phyloP scores from a whole-genome alignment of 2,329 filamentous ascomycete species.

The Alternaria alternata region DNA sequence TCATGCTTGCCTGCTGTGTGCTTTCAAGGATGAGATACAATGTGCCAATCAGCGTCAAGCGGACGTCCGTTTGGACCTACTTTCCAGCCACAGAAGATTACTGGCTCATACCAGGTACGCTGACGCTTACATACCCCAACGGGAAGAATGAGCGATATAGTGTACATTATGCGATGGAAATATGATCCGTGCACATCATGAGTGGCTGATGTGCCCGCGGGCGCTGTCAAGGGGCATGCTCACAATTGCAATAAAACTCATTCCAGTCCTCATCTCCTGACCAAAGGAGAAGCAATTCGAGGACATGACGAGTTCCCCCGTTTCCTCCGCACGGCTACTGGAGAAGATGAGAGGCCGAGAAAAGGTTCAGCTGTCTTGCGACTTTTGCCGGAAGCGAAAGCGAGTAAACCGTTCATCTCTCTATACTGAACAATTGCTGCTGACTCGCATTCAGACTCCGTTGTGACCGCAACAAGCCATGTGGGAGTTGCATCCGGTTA shows the following conservation, averaged over 20 bases:
- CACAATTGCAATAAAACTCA: too few relatives aligned
- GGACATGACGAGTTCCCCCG: not conserved
- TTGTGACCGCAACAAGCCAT: not conserved
- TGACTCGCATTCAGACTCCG: not conserved
- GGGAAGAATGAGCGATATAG: not conserved
- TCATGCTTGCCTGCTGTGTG: not conserved
- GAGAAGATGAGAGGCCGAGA: constrained; percentile 1
- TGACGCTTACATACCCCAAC: not conserved
- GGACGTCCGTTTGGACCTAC: constrained; percentile 2
- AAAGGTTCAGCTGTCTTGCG: not conserved
- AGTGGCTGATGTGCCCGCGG: not conserved
- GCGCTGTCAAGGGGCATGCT: too few relatives aligned
- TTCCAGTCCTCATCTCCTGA: not conserved
- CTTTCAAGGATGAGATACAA: not conserved
- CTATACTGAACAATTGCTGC: not conserved
- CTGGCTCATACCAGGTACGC: not conserved
- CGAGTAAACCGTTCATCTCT: not conserved
- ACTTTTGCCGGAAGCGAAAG: constrained; percentile 1
- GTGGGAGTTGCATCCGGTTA: not conserved
- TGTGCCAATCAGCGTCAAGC: constrained; percentile 1
- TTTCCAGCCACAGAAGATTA: not conserved
- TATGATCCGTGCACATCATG: not conserved
- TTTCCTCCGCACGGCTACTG: not conserved
- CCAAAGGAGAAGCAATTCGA: not conserved
- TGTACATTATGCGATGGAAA: not conserved